phyloP scores from a whole-genome alignment of 2,329 filamentous ascomycete genomes.

The Stenocarpella maydis region DNA sequence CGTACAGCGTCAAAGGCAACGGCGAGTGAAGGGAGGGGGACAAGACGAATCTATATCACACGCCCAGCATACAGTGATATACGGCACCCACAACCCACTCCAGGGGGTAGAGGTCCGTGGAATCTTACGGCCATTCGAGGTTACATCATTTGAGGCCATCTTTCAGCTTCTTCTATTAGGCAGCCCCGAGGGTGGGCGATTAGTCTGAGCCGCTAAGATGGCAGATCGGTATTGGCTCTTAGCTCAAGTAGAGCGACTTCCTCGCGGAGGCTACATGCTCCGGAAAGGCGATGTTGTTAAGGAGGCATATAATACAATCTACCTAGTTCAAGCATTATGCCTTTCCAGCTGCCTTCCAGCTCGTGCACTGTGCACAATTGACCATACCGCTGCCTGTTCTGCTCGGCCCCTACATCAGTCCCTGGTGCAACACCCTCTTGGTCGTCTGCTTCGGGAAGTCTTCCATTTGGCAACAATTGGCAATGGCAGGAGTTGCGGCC shows the following conservation, averaged over 20 bases:
- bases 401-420: too few species aligned
- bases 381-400: too few species aligned
- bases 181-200: background rate
- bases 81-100: background rate
- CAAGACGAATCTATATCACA: background rate
- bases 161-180: background rate
- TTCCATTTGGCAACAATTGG: background rate
- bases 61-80: background rate
- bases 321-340: background rate
- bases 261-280: too few species aligned
- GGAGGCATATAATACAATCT: background rate
- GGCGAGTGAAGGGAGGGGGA: slow-evolving; percentile 41
- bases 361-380: too few species aligned
- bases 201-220: background rate
- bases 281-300: background rate
- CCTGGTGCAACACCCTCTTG: too few species aligned
- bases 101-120: background rate
- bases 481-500: background rate
- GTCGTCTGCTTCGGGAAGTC: background rate
- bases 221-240: background rate
- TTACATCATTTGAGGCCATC: background rate
- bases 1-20: slow-evolving; percentile 67
- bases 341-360: background rate
- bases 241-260: background rate
- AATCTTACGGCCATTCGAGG: background rate